phyloP scores from a whole-genome alignment of 2,329 filamentous ascomycete species.

The Bisporella sp. region DNA sequence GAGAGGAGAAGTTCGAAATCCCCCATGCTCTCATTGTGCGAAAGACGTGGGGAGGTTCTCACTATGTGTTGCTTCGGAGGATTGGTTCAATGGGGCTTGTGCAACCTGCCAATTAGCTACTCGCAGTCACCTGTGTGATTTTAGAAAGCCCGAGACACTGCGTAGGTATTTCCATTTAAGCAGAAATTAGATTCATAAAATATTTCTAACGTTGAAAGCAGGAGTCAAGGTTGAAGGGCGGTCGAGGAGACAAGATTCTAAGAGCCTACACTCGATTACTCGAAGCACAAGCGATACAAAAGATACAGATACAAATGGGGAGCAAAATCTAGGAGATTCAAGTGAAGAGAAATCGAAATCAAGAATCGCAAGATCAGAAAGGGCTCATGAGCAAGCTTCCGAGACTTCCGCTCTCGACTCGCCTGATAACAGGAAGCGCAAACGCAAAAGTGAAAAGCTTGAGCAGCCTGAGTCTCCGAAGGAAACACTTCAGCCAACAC shows the following conservation, averaged over 20 bases:
- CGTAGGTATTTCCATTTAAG: slow-evolving; percentile 1
- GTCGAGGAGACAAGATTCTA: no score
- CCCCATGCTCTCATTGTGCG: slow-evolving; percentile 15
- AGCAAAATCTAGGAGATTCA: background rate
- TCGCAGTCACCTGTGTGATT: slow-evolving; percentile 15
- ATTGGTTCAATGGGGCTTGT: slow-evolving; percentile 19
- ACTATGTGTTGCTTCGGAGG: slow-evolving; percentile 12
- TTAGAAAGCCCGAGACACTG: slow-evolving; percentile 6
- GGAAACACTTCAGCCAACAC: background rate
- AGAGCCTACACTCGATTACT: no score
- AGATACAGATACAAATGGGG: background rate
- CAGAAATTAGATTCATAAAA: background rate
- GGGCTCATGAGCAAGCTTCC: no score
- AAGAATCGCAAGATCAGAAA: background rate
- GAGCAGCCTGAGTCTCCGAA: background rate
- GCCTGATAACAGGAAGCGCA: background rate
- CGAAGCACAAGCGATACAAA: no score
- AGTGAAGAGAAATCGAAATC: background rate
- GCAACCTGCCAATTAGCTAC: slow-evolving; percentile 20
- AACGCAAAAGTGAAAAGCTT: background rate
- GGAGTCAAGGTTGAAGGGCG: background rate
- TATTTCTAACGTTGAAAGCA: background rate
- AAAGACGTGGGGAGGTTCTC: slow-evolving; percentile 15
- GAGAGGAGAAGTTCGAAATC: slow-evolving; percentile 12
- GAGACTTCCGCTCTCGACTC: no score